phyloP scores from a whole-genome alignment of 768 basidiomycete genomes.

The Amanita polypyramis region DNA sequence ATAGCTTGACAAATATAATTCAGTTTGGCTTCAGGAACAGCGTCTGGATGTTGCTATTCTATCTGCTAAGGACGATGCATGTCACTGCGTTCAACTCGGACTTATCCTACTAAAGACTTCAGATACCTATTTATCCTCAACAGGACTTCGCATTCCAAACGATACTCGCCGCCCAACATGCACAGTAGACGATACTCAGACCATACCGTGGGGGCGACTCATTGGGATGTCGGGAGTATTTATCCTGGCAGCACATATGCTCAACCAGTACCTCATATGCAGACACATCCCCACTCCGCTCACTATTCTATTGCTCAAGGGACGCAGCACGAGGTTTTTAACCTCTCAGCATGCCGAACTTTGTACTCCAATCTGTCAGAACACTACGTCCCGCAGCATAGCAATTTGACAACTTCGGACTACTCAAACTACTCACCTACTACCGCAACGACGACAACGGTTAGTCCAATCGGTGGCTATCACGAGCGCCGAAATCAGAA shows the following conservation, averaged over 20 bases:
- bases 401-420: background rate
- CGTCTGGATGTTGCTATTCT: background rate
- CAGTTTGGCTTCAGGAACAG: constrained; percentile 9
- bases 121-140: constrained; percentile 3
- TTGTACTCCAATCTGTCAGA: background rate
- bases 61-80: constrained; percentile 6
- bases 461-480: background rate
- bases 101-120: background rate
- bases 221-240: constrained; percentile 2
- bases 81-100: constrained; percentile 4
- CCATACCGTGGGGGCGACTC: background rate
- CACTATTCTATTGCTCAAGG: constrained; percentile 3
- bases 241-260: background rate
- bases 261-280: background rate
- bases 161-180: background rate
- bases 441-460: background rate
- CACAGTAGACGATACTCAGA: background rate
- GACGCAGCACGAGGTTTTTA: background rate
- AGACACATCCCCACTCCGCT: background rate
- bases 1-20: constrained; percentile 6
- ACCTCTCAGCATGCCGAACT: background rate
- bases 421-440: constrained; percentile 1
- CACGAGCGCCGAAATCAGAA: background rate
- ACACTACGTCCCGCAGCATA: background rate
- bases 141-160: background rate